A percentile compares a stretch with the other conserved stretches of the same genome.
These are phyloP conservation scores for Skeletonema potamos DNA, from an alignment of 108 stramenopile species.

Conservation along the genomic window DNA sequence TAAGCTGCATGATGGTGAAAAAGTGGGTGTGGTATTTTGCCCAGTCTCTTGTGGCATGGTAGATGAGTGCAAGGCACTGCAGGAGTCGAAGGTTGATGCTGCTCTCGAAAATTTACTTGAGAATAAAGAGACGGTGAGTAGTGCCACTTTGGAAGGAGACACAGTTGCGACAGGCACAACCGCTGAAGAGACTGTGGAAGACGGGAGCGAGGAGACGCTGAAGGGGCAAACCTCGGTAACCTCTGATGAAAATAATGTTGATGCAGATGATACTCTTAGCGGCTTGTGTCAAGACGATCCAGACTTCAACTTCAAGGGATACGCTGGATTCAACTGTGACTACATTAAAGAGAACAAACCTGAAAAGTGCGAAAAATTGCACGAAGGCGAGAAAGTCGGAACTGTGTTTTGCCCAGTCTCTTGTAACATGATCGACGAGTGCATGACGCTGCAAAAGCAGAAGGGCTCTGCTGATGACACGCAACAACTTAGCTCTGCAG, in stretches of 20 bases:
- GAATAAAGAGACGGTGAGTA: too few relatives aligned
- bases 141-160: neutral
- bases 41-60: conserved; percentile 29
- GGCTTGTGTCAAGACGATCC: neutral
- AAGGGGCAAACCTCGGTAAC: conserved; percentile 13
- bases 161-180: neutral
- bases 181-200: neutral
- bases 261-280: too few relatives aligned
- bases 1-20: conserved; percentile 21
- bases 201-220: neutral
- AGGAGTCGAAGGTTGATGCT: neutral
- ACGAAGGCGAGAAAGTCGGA: conserved; percentile 27
- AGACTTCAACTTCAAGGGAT: neutral
- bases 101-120: neutral
- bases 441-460: neutral
- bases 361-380: conserved; percentile 30
- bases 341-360: conserved; percentile 19
- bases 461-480: neutral
- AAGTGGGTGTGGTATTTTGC: conserved; percentile 21
- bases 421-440: conserved; percentile 36
- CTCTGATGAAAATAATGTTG: neutral
- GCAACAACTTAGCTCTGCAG: too few relatives aligned
- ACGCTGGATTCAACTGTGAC: conserved; percentile 5
- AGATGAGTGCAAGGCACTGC: conserved; percentile 4
- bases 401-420: conserved; percentile 19